Conservation (phyloP, 257 asterid species). For the Plectranthus barbatus region DNA sequence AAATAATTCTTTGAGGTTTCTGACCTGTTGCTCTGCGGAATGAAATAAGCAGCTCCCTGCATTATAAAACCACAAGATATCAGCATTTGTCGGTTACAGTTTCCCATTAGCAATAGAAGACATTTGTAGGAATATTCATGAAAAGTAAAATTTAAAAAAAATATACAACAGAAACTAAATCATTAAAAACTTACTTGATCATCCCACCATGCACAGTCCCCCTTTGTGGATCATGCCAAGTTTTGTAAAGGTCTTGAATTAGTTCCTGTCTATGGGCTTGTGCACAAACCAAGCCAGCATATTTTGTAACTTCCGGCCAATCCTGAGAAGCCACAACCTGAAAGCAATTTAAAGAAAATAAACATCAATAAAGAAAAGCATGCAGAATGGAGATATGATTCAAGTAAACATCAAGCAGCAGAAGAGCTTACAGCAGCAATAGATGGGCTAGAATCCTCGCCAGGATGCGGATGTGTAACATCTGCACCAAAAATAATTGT, state of each 20-base stretch:
- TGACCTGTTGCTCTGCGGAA: constrained; percentile 86
- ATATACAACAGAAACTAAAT: background rate
- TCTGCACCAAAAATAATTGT: constrained; percentile 98
- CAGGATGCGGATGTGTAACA: constrained; percentile 98
- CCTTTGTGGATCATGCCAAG: constrained; percentile 77
- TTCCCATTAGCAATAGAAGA: background rate
- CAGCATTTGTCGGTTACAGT: background rate
- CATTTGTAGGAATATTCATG: background rate
- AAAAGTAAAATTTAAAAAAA: background rate
- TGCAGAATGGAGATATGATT: background rate
- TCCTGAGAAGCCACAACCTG: constrained; percentile 99
- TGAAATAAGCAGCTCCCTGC: constrained; percentile 82
- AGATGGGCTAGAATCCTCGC: constrained; percentile 98
- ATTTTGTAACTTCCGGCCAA: constrained; percentile 94
- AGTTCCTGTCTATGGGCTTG: constrained; percentile 98
- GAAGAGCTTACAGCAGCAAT: constrained; percentile 74
- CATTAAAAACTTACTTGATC: constrained; percentile 52
- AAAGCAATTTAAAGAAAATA: constrained; percentile 2
- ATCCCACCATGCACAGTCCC: constrained; percentile 90
- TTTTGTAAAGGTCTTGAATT: constrained; percentile 73
- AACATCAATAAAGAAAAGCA: background rate
- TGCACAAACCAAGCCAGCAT: constrained; percentile 93
- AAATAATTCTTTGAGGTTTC: constrained; percentile 79
- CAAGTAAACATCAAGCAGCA: background rate
- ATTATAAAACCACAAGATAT: background rate